Conservation (phyloP, 2,329 filamentous ascomycete genomes). For the Alternaria postmessia region DNA sequence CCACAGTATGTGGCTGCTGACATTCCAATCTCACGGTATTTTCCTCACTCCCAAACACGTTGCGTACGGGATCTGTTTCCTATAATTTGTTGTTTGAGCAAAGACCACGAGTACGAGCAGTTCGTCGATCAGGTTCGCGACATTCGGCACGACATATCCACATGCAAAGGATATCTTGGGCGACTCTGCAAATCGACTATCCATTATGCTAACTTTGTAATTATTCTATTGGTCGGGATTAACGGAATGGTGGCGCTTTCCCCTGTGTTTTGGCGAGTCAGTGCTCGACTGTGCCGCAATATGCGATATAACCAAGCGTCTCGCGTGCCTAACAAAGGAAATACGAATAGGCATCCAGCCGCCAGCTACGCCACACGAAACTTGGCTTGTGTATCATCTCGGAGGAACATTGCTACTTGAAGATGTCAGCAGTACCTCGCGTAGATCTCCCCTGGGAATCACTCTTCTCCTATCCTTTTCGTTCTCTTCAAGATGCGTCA, state of each 20-base stretch:
- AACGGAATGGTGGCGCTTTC: not conserved
- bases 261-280: slow-evolving; percentile 5
- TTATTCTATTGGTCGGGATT: not conserved
- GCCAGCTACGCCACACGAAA: not conserved
- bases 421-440: not conserved
- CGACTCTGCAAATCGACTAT: not conserved
- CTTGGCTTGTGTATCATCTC: not conserved
- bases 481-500: not conserved
- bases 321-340: not conserved
- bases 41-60: not conserved
- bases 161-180: not conserved
- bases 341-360: not conserved
- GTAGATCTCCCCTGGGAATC: not conserved
- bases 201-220: not conserved
- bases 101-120: slow-evolving; percentile 2
- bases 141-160: not conserved
- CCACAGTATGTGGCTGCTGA: not conserved
- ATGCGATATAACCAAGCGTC: not conserved
- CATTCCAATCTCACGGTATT: not conserved
- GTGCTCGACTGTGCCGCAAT: not conserved
- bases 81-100: not conserved
- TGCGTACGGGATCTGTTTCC: not conserved
- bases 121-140: slow-evolving; percentile 3
- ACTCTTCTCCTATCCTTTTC: not conserved
- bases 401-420: not conserved